phyloP scores from a whole-genome alignment of 495 filamentous ascomycete species.

The Acidomyces sp. region DNA sequence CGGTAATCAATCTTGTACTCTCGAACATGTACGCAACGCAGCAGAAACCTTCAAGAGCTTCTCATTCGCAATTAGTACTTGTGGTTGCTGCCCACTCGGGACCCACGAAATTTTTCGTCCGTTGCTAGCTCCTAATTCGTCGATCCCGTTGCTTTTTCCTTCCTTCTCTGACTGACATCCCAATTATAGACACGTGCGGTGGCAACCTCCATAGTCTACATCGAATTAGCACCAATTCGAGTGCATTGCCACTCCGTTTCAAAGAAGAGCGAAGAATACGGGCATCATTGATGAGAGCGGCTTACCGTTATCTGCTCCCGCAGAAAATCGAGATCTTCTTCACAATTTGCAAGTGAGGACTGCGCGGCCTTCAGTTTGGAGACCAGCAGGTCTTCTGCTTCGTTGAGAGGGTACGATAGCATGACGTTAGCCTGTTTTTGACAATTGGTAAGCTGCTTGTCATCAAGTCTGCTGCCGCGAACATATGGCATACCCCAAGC shows the following conservation, averaged over 20 bases:
- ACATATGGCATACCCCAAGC: conserved; percentile 54
- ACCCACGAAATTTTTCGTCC: too few relatives aligned
- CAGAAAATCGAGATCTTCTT: conserved; percentile 93
- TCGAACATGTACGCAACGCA: too few relatives aligned
- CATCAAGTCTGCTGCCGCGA: not conserved
- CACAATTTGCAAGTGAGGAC: conserved; percentile 65
- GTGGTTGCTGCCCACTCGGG: too few relatives aligned
- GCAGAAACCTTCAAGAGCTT: too few relatives aligned
- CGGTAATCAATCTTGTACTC: too few relatives aligned
- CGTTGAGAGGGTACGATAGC: conserved; percentile 80
- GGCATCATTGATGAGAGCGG: not conserved
- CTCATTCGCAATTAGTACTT: too few relatives aligned
- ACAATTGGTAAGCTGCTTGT: too few relatives aligned
- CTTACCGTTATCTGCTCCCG: conserved; percentile 89
- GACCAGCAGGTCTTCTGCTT: conserved; percentile 66
- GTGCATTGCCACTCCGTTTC: too few relatives aligned
- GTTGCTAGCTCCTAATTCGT: too few relatives aligned
- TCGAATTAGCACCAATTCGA: too few relatives aligned
- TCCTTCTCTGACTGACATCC: conserved; percentile 87
- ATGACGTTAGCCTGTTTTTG: conserved; percentile 86
- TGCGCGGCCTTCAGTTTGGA: conserved; percentile 71
- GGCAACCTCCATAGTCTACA: conserved; percentile 87
- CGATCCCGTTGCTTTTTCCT: conserved; percentile 82
- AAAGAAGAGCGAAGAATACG: too few relatives aligned
- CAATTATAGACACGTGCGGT: conserved; percentile 97